A percentile compares a stretch with the other conserved stretches of the same genome.
Evolutionary conservation across 768 basidiomycete genomes (phyloP).

Genomic region (Lentinula sp.): DNA sequence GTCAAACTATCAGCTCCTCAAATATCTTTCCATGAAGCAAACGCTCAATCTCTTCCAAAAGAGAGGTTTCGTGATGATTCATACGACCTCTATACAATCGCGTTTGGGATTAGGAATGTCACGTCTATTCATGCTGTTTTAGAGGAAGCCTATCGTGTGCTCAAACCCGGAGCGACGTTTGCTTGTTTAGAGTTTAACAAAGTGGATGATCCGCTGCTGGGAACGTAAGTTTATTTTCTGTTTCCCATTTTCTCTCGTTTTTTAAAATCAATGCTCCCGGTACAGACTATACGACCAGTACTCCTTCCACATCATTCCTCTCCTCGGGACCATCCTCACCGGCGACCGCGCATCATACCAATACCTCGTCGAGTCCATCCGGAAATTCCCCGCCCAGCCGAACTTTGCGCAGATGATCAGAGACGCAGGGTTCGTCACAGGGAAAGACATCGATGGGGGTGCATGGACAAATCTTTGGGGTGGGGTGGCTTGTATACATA

Average conservation of each 20-base stretch:
- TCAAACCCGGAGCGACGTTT: constrained; percentile 95
- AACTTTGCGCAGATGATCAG: constrained; percentile 87
- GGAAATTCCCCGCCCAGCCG: constrained; percentile 82
- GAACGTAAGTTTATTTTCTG: constrained; percentile 54
- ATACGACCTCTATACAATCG: constrained; percentile 96
- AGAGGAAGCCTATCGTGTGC: constrained; percentile 84
- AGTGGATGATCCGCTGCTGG: constrained; percentile 82
- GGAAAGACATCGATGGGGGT: constrained; percentile 68
- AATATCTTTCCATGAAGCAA: constrained; percentile 87
- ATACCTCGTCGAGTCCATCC: constrained; percentile 96
- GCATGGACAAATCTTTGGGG: constrained; percentile 86
- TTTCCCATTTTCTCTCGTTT: neutral
- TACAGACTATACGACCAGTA: constrained; percentile 87
- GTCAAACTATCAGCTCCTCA: constrained; percentile 63
- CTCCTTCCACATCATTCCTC: constrained; percentile 92
- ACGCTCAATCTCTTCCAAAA: constrained; percentile 75
- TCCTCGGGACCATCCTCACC: constrained; percentile 94
- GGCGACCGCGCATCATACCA: constrained; percentile 94
- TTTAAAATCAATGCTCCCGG: constrained; percentile 9
- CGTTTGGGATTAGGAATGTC: constrained; percentile 97
- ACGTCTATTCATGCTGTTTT: constrained; percentile 88
- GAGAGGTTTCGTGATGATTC: constrained; percentile 72
- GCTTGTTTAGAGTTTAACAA: constrained; percentile 95
- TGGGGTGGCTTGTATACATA: constrained; percentile 83
- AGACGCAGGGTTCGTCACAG: constrained; percentile 77